Percentiles rank a stretch among this genome's conserved stretches.
Conservation (phyloP, 2,329 filamentous ascomycete genomes). For the Talaromyces sp. region DNA sequence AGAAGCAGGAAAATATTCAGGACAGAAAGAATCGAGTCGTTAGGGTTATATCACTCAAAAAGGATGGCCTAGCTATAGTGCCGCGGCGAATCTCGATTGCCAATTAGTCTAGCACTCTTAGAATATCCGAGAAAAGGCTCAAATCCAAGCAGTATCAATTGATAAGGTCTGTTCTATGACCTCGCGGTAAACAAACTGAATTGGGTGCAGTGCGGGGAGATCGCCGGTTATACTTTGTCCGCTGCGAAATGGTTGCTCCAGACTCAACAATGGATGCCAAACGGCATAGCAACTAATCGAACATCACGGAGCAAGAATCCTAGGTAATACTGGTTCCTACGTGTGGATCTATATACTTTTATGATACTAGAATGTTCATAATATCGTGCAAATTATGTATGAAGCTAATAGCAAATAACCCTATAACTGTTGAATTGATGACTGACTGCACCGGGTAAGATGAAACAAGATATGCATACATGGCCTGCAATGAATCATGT, state of each 20-base stretch:
- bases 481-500: not conserved
- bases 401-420: too few relatives aligned
- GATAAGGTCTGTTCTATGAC: not conserved
- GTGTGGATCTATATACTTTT: not conserved
- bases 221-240: not conserved
- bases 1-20: not conserved
- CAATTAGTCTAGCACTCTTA: not conserved
- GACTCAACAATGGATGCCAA: not conserved
- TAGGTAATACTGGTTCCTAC: not conserved
- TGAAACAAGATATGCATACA: not conserved
- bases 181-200: not conserved
- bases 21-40: not conserved
- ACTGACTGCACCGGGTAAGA: not conserved
- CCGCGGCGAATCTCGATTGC: not conserved
- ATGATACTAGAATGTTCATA: not conserved
- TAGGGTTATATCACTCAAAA: not conserved
- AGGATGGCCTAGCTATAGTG: not conserved
- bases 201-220: not conserved
- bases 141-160: not conserved
- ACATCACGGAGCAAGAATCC: not conserved
- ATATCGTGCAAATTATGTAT: not conserved
- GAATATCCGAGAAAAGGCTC: not conserved
- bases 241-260: conserved; percentile 12
- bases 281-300: not conserved
- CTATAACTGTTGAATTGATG: not conserved